Evolutionary conservation across 805 yeast species (phyloP).

Genomic region (Sugiyamaella chiloensis): DNA sequence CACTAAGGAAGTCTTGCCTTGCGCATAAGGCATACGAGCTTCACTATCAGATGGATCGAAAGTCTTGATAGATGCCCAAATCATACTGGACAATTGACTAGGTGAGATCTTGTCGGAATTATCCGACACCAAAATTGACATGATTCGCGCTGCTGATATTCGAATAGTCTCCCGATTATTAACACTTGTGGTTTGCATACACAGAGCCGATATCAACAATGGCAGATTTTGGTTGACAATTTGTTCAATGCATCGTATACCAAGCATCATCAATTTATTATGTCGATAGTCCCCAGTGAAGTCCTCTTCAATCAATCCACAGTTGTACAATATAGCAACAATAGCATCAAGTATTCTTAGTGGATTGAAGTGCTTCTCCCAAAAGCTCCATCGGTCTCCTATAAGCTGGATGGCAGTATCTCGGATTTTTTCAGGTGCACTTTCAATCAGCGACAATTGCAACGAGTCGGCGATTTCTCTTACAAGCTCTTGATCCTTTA

Average conservation of each 20-base stretch:
- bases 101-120: conserved; percentile 8
- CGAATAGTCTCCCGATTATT: conserved; percentile 13
- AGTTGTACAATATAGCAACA: conserved; percentile 14
- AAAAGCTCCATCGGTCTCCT: conserved; percentile 25
- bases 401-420: conserved; percentile 22
- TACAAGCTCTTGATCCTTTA: too few relatives aligned
- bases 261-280: conserved; percentile 9
- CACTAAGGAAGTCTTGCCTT: conserved; percentile 18
- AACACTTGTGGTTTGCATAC: conserved; percentile 16
- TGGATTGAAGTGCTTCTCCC: conserved; percentile 27
- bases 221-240: conserved; percentile 22
- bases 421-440: conserved; percentile 15
- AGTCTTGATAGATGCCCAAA: conserved; percentile 20
- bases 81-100: conserved; percentile 19
- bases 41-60: conserved; percentile 18
- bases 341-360: conserved; percentile 19
- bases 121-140: conserved; percentile 15
- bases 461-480: conserved; percentile 21
- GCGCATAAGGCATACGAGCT: conserved; percentile 15
- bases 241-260: conserved; percentile 19
- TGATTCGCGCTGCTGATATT: conserved; percentile 21
- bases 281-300: background rate
- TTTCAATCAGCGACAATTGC: conserved; percentile 17
- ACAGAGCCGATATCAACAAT: conserved; percentile 22
- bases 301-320: conserved; percentile 15